These are phyloP conservation scores for Yamadazyma sp. DNA, from an alignment of 805 yeast genomes.

Conservation along the genomic window DNA sequence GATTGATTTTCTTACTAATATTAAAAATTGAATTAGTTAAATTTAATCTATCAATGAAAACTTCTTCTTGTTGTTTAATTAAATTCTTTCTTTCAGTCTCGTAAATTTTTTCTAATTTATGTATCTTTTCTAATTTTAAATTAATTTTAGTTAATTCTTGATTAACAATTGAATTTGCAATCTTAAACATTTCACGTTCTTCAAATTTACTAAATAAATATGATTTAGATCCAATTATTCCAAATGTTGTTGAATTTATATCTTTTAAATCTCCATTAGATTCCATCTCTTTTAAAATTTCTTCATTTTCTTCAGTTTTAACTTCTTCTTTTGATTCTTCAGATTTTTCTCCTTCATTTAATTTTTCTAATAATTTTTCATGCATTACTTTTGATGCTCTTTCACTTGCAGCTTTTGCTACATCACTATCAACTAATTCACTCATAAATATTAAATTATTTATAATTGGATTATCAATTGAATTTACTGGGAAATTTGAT, in stretches of 20 bases:
- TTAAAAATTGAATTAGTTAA: slow-evolving; percentile 56
- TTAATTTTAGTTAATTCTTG: slow-evolving; percentile 63
- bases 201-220: slow-evolving; percentile 78
- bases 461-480: slow-evolving; percentile 89
- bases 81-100: slow-evolving; percentile 62
- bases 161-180: slow-evolving; percentile 56
- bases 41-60: slow-evolving; percentile 64
- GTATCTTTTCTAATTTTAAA: slow-evolving; percentile 56
- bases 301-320: slow-evolving; percentile 8
- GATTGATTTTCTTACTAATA: slow-evolving; percentile 46
- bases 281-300: slow-evolving; percentile 7
- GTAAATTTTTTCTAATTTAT: slow-evolving; percentile 59
- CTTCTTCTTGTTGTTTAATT: slow-evolving; percentile 61
- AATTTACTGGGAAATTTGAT: slow-evolving; percentile 78
- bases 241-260: slow-evolving; percentile 68
- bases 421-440: slow-evolving; percentile 79
- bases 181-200: slow-evolving; percentile 69
- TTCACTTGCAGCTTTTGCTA: slow-evolving; percentile 76
- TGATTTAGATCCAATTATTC: slow-evolving; percentile 73
- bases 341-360: slow-evolving; percentile 8
- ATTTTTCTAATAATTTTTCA: slow-evolving; percentile 28
- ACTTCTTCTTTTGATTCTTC: slow-evolving; percentile 5
- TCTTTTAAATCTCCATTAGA: slow-evolving; percentile 38
- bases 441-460: slow-evolving; percentile 89
- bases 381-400: slow-evolving; percentile 55